Evolutionary conservation across 768 basidiomycete genomes (phyloP), one percentile per base, ranked within the genome.

Genomic region (Termitomyces sp.): DNA sequence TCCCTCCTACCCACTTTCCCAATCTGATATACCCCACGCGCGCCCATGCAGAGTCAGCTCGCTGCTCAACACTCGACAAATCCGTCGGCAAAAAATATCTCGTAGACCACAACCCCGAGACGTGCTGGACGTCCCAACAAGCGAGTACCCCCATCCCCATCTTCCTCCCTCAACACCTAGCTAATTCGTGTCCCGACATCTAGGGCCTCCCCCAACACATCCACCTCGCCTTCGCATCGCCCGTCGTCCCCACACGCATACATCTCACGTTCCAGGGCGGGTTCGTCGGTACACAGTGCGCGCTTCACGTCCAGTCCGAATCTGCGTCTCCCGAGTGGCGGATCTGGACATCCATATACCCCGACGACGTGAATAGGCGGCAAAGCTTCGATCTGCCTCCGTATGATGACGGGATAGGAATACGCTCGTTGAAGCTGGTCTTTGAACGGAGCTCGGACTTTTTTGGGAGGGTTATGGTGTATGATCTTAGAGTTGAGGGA

Each of bases 61-160:
- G 34, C 65, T 91, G 88, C 71, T 91, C 91, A 33, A 85, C 86
- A 5, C 74, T 91, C 14, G 87, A 91, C 68, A 91, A 88, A 69
- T 80, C 85, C 4, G 83, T 80, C 14, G 83, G 83, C 20, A 92
- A 89, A 73, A 88, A 85, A 67, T 70, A 83, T 67, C 78, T 93
- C 22, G 79, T 84, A 30, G 91, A 93, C 65, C 76, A 79, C 26
- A 88, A 76, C 62, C 82, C 85, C 54, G 91, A 90, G 68, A 93
- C 90, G 8, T 93, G 91, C 69, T 93, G 91, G 90, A 86, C 89
- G 24, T 91, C 90, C 16, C 85, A 87, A 70, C 87, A 89, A 80
- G 90, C 88, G 58, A 46, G 32, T 33, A 32, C 1, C 7, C 47
- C 47, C 32, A 47, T 2, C 7, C 47, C 47, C 32, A 47, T 0